Evolutionary conservation across 139 green algal genomes (phyloP).

Genomic region (Medakamo hakoo): DNA sequence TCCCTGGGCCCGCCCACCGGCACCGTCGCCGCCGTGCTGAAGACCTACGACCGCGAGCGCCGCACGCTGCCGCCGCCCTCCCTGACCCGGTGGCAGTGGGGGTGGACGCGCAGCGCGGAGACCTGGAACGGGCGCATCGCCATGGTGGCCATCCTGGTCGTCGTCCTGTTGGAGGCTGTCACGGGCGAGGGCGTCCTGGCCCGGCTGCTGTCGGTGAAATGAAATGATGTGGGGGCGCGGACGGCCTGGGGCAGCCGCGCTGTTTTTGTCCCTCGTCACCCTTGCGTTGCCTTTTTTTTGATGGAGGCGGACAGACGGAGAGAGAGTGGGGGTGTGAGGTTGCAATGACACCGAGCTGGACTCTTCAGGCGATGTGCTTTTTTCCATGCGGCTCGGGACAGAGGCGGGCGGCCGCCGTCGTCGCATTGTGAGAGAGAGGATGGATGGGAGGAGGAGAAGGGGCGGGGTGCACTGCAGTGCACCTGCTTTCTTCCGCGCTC

Average conservation of each 20-base stretch:
- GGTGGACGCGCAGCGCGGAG: constrained; percentile 84
- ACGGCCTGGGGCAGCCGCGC: background rate
- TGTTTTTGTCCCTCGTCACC: background rate
- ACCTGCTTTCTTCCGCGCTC: no score
- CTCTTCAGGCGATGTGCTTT: no score
- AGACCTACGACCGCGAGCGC: constrained; percentile 83
- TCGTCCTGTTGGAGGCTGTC: constrained; percentile 59
- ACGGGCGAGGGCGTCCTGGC: constrained; percentile 46
- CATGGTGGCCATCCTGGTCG: constrained; percentile 41
- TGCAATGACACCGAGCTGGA: no score
- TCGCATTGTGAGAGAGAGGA: no score
- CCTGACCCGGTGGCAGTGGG: constrained; percentile 71
- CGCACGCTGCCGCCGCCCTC: constrained; percentile 62
- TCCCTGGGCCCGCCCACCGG: constrained; percentile 18
- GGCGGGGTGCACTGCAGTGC: no score
- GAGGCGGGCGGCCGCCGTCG: no score
- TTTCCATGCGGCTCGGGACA: no score
- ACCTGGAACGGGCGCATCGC: constrained; percentile 88
- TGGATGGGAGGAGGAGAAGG: no score
- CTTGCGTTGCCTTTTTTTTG: background rate
- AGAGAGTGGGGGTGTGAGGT: no score
- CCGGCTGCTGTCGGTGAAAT: constrained; percentile 3
- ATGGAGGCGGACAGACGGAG: no score
- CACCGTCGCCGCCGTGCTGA: constrained; percentile 74
- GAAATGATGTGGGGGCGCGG: background rate